A percentile compares a stretch with the other conserved stretches of the same genome.
Evolutionary conservation across 2,329 filamentous ascomycete genomes (phyloP).

Genomic region (Ascochyta koolunga): DNA sequence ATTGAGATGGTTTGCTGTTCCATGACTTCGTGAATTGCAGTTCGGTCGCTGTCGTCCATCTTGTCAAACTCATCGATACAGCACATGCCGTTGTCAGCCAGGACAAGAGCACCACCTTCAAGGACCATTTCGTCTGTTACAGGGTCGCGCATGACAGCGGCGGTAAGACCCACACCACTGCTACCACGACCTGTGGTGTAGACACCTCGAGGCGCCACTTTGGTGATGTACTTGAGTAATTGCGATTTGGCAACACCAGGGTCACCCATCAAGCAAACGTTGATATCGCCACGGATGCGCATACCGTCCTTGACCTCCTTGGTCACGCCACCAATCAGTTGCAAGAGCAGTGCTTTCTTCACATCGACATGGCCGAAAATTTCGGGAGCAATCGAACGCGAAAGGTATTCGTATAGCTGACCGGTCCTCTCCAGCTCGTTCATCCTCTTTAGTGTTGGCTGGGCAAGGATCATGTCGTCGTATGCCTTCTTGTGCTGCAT

Average conservation of each 20-base stretch:
- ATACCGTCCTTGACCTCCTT: conserved; percentile 98
- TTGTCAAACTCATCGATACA: conserved; percentile 89
- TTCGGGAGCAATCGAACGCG: conserved; percentile 94
- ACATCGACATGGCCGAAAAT: conserved; percentile 97
- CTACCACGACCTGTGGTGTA: conserved; percentile 83
- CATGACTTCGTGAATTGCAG: conserved; percentile 87
- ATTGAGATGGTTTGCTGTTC: conserved; percentile 87
- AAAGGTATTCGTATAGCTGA: conserved; percentile 93
- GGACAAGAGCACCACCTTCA: conserved; percentile 78
- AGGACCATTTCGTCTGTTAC: conserved; percentile 86
- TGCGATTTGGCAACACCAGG: conserved; percentile 99
- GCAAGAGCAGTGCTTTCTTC: conserved; percentile 94
- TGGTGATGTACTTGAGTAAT: conserved; percentile 96
- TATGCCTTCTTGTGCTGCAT: conserved; percentile 98
- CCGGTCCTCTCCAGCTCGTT: conserved; percentile 83
- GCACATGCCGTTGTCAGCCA: conserved; percentile 84
- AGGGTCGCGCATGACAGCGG: conserved; percentile 82
- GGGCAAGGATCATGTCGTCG: conserved; percentile 85
- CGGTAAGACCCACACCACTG: conserved; percentile 81
- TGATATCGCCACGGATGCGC: conserved; percentile 98
- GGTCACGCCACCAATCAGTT: conserved; percentile 92
- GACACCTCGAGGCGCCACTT: conserved; percentile 91
- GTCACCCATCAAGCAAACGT: conserved; percentile 98
- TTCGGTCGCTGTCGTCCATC: conserved; percentile 84
- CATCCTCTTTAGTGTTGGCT: conserved; percentile 79